A percentile compares a stretch with the other conserved stretches of the same genome.
These are phyloP conservation scores for Aspergillus campestris DNA, from an alignment of 495 filamentous ascomycete genomes.

Conservation along the genomic window DNA sequence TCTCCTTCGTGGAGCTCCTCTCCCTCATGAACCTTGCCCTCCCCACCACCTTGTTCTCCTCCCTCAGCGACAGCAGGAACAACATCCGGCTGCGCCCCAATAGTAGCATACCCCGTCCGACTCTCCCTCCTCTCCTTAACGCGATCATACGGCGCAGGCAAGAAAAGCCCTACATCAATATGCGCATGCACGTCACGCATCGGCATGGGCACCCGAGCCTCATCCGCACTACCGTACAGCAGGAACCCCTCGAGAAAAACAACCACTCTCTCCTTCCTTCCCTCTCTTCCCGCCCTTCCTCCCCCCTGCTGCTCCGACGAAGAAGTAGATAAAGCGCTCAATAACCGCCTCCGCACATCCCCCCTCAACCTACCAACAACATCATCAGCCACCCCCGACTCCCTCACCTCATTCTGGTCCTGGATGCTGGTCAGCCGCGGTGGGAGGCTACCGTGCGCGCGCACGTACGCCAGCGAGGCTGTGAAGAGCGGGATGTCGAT, in stretches of 20 bases:
- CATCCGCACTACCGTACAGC: constrained; percentile 49
- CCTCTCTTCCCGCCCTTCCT: constrained; percentile 23
- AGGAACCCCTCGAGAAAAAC: constrained; percentile 77
- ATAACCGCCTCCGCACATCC: constrained; percentile 3
- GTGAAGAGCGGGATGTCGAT: constrained; percentile 60
- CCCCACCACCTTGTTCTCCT: background rate
- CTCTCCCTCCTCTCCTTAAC: constrained; percentile 62
- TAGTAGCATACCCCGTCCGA: constrained; percentile 76
- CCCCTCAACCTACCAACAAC: constrained; percentile 11
- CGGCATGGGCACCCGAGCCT: constrained; percentile 9
- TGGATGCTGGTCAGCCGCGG: constrained; percentile 60
- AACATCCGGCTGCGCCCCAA: constrained; percentile 37
- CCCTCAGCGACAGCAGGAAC: constrained; percentile 2
- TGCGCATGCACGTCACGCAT: constrained; percentile 36
- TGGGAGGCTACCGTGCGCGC: constrained; percentile 55
- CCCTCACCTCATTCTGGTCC: constrained; percentile 60
- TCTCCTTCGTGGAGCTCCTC: constrained; percentile 30
- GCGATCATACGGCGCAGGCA: constrained; percentile 50
- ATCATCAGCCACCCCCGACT: constrained; percentile 33
- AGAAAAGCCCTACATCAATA: constrained; percentile 68
- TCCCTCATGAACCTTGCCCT: background rate
- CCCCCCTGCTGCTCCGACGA: background rate
- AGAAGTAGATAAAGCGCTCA: background rate
- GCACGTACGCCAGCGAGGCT: constrained; percentile 53
- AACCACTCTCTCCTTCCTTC: constrained; percentile 15